These are phyloP conservation scores for Termitomyces titanicus DNA, from an alignment of 768 basidiomycete genomes.

Conservation along the genomic window DNA sequence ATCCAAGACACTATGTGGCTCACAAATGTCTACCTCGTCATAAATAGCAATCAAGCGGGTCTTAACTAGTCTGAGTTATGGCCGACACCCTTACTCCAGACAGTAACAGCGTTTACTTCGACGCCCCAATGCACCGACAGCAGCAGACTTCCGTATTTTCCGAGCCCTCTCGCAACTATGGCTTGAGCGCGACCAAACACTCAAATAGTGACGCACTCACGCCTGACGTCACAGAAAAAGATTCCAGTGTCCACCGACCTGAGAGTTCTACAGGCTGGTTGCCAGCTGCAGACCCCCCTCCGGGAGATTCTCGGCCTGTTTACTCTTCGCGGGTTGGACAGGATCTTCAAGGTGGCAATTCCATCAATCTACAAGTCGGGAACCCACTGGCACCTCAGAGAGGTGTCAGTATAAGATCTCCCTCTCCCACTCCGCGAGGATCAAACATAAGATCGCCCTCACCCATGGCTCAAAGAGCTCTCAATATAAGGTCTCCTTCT, in stretches of 20 bases:
- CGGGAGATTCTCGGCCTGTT: background rate
- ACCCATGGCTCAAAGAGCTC: background rate
- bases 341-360: background rate
- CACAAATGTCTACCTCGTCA: background rate
- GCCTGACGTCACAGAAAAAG: background rate
- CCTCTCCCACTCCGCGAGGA: background rate
- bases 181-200: background rate
- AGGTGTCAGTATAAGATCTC: background rate
- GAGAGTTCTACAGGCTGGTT: constrained; percentile 15
- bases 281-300: constrained; percentile 16
- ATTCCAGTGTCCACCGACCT: background rate
- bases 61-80: constrained; percentile 4
- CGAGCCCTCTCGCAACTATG: background rate
- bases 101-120: constrained; percentile 40
- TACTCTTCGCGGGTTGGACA: background rate
- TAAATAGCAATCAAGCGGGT: constrained; percentile 1
- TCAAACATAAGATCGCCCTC: background rate
- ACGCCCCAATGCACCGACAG: constrained; percentile 34
- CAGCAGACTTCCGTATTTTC: constrained; percentile 5
- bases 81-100: constrained; percentile 16
- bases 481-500: background rate
- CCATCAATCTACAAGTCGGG: background rate
- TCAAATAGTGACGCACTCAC: background rate
- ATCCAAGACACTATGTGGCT: constrained; percentile 6
- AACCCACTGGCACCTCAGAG: background rate